A percentile compares a stretch with the other conserved stretches of the same genome.
phyloP scores from a whole-genome alignment of 2,329 filamentous ascomycete genomes.

The Trichophyton verrucosum region DNA sequence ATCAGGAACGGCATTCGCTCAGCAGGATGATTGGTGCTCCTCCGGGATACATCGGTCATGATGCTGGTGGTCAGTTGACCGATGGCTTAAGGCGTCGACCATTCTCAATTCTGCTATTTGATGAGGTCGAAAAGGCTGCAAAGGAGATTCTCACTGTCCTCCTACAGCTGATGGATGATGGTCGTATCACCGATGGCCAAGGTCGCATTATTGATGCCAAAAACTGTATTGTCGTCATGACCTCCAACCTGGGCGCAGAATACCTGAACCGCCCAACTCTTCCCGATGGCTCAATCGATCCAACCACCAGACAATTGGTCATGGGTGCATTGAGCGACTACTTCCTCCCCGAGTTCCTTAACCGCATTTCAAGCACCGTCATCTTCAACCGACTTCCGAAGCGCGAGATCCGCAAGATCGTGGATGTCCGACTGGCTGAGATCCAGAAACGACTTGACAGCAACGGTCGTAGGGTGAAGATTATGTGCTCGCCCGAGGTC shows the following conservation, averaged over 20 bases:
- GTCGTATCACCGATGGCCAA: conserved; percentile 95
- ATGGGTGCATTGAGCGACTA: conserved; percentile 85
- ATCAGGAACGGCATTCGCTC: conserved; percentile 90
- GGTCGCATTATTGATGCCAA: conserved; percentile 86
- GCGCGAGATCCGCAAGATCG: conserved; percentile 84
- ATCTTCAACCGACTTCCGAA: conserved; percentile 96
- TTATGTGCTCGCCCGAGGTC: conserved; percentile 70
- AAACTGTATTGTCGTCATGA: conserved; percentile 99
- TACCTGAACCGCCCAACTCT: conserved; percentile 70
- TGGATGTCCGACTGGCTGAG: conserved; percentile 75
- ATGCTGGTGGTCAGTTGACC: conserved; percentile 88
- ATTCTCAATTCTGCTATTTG: conserved; percentile 95
- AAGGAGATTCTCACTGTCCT: conserved; percentile 95
- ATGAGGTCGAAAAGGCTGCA: conserved; percentile 96
- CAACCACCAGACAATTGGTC: conserved; percentile 73
- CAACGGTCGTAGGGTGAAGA: conserved; percentile 76
- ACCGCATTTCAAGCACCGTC: conserved; percentile 89
- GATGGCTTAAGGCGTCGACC: conserved; percentile 87
- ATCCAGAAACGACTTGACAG: conserved; percentile 81
- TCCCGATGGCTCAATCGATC: conserved; percentile 74
- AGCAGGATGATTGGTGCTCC: conserved; percentile 97
- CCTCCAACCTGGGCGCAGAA: conserved; percentile 90
- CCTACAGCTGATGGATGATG: conserved; percentile 98
- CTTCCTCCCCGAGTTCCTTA: conserved; percentile 96
- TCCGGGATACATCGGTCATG: conserved; percentile 92